Evolutionary conservation across 345 rosid genomes (phyloP).

Genomic region (Populus simonii): DNA sequence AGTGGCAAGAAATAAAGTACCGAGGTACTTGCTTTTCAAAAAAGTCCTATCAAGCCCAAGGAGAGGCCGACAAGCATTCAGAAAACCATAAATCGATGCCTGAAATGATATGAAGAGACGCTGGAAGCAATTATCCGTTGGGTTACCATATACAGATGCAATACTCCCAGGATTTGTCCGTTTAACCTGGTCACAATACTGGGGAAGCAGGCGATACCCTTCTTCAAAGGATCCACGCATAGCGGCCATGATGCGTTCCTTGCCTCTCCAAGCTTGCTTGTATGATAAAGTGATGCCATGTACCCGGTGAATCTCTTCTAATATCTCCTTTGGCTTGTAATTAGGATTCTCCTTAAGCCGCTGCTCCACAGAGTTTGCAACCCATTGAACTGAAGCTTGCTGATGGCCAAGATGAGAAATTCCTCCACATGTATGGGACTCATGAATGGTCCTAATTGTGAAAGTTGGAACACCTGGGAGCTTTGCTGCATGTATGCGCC

Average conservation of each 20-base stretch:
- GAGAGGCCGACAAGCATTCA: slow-evolving; percentile 93
- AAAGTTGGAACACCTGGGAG: slow-evolving; percentile 97
- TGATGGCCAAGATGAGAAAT: slow-evolving; percentile 95
- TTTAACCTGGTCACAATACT: slow-evolving; percentile 85
- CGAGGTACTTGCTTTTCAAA: slow-evolving; percentile 88
- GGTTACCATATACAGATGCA: slow-evolving; percentile 82
- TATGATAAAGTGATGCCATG: slow-evolving; percentile 93
- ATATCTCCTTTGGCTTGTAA: slow-evolving; percentile 92
- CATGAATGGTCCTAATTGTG: slow-evolving; percentile 89
- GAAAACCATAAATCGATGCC: slow-evolving; percentile 93
- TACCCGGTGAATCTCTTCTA: slow-evolving; percentile 92
- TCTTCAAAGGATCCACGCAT: slow-evolving; percentile 99
- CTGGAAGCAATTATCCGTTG: slow-evolving; percentile 74
- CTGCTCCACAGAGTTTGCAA: slow-evolving; percentile 90
- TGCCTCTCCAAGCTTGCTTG: slow-evolving; percentile 99
- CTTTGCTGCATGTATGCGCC: slow-evolving; percentile 98
- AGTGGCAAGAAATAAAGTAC: slow-evolving; percentile 89
- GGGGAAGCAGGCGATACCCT: slow-evolving; percentile 93
- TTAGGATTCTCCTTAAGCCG: slow-evolving; percentile 90
- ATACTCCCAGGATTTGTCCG: slow-evolving; percentile 89
- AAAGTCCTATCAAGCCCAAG: slow-evolving; percentile 86
- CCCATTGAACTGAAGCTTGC: slow-evolving; percentile 99
- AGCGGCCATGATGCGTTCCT: slow-evolving; percentile 93
- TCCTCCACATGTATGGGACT: slow-evolving; percentile 85
- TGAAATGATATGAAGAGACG: slow-evolving; percentile 95